Percentiles rank a stretch among this genome's conserved stretches.
Evolutionary conservation across 257 asterid genomes (phyloP).

Genomic region (Nicotiana paniculata): DNA sequence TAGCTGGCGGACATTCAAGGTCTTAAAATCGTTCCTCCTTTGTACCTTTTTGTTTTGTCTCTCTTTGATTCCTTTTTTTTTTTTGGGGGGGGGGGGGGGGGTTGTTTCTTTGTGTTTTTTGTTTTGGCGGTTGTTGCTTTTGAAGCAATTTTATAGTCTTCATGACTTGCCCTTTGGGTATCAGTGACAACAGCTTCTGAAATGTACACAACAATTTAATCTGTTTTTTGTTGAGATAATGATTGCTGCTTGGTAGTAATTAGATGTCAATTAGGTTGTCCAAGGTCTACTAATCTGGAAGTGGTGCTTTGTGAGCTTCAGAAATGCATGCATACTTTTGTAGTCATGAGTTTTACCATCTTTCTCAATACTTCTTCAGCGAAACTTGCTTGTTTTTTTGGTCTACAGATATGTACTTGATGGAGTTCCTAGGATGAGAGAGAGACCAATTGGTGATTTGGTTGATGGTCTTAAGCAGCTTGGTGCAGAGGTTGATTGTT

Average conservation of each 20-base stretch:
- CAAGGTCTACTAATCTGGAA: neutral
- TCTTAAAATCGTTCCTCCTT: constrained; percentile 16
- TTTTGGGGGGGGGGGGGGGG: neutral
- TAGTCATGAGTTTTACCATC: neutral
- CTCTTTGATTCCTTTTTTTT: neutral
- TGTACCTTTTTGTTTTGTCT: neutral
- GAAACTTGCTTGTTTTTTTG: neutral
- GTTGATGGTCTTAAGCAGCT: constrained; percentile 96
- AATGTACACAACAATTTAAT: neutral
- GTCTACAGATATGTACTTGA: constrained; percentile 75
- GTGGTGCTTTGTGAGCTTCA: neutral
- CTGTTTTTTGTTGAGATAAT: neutral
- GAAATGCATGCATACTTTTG: neutral
- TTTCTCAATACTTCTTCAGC: neutral
- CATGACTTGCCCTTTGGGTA: neutral
- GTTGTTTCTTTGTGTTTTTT: neutral
- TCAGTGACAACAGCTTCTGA: neutral
- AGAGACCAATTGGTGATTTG: constrained; percentile 96
- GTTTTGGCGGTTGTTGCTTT: neutral
- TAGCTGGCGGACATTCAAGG: constrained; percentile 93
- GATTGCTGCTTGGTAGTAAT: neutral
- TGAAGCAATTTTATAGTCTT: neutral
- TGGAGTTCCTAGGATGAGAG: constrained; percentile 99
- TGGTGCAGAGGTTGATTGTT: constrained; percentile 87
- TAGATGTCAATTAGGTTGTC: neutral